Base-by-base conservation (phyloP, 2,329 filamentous ascomycete species). In the Talaromyces pinophilus region DNA sequence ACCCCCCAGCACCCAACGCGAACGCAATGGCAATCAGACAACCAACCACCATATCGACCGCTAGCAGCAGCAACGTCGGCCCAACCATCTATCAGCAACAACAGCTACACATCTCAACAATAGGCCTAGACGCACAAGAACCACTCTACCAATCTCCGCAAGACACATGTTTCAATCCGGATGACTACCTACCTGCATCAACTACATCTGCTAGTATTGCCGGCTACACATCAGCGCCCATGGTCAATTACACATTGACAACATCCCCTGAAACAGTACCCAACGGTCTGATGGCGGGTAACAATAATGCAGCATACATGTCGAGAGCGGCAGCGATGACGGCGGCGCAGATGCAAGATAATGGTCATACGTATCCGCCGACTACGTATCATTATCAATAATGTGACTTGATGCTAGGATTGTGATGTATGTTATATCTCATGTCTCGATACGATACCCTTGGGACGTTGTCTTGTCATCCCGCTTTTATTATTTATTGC, bases 141-240 rank as follows among this genome's bases (percentile, higher is more conserved):
- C 66, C 68, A 19, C 62, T 73, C 57, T 75, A 72, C 64, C 64
- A 74, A 38, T 75, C 75, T 28, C 69, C 72, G 69, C 69, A 60
- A 68, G 70, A 59, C 65, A 69, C 66, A 54, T 66, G 64, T 71
- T 70, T 69, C 35, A 67, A 48, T 69, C 67, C 50, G 22, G 66
- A 69, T 11, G 61, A 65, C 5, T 69, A 72, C 62, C 60, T 67
- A 8, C 69, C 54, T 6, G 33, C 66, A 22, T 38, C 66, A 30
- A 60, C 66, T 28, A 30, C 57, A 19, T 8, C 57, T 46, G 38
- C 40, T 11, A 22, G n/a, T 42, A 40, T 40, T 3, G 35, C 13
- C 3, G 33, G 22, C 6, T 70, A 69, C 66, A 50, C 65, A 35
- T 52, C 57, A 22, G 65, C 67, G 7, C 54, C 42, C 6, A 62